Conservation (phyloP, 805 yeast genomes). For the Lipomyces mesembrius region DNA sequence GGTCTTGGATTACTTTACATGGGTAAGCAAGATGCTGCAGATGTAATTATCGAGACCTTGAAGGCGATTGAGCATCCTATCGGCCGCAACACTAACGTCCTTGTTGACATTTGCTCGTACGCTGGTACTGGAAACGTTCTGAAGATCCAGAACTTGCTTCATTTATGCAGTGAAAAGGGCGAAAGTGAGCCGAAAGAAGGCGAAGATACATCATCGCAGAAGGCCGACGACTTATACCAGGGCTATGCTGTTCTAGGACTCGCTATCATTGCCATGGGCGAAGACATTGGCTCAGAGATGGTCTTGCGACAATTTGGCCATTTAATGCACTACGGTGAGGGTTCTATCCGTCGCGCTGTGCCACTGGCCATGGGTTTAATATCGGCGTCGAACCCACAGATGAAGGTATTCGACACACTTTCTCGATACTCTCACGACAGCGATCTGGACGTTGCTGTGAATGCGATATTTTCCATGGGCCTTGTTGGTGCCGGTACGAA, state of each 20-base stretch:
- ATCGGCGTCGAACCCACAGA: constrained; percentile 91
- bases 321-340: constrained; percentile 95
- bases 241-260: constrained; percentile 94
- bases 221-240: constrained; percentile 64
- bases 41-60: constrained; percentile 84
- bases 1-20: constrained; percentile 90
- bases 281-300: constrained; percentile 97
- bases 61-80: constrained; percentile 96
- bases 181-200: constrained; percentile 48
- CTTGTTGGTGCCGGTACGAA: constrained; percentile 98
- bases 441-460: constrained; percentile 90
- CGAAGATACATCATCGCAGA: constrained; percentile 43
- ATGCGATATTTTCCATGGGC: constrained; percentile 96
- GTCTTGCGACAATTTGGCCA: constrained; percentile 95
- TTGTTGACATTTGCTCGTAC: constrained; percentile 90
- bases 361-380: constrained; percentile 98
- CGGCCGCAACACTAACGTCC: constrained; percentile 82
- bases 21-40: constrained; percentile 92
- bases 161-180: constrained; percentile 60
- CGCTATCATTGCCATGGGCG: constrained; percentile 96
- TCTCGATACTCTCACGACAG: constrained; percentile 96
- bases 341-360: constrained; percentile 87
- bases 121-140: constrained; percentile 98
- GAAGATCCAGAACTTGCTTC: constrained; percentile 87
- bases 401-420: constrained; percentile 94